A percentile compares a stretch with the other conserved stretches of the same genome.
Conservation (phyloP, 192 early-diverging fungal genomes). For the Backusella westeae region DNA sequence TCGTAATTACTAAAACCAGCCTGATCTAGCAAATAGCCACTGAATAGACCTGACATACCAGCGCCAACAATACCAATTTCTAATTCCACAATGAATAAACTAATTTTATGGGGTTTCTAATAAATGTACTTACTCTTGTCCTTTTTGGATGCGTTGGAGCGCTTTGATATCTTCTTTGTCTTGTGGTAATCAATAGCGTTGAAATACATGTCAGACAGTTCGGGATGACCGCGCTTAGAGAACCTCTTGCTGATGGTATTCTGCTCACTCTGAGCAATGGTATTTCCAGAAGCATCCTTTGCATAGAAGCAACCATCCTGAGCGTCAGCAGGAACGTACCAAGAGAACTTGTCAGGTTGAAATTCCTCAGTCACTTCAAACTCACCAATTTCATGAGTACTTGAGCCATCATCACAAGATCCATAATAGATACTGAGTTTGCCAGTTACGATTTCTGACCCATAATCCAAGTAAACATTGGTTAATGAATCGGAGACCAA, state of each 20-base stretch:
- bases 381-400: constrained; percentile 1
- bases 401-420: background rate
- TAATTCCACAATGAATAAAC: background rate
- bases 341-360: constrained; percentile 9
- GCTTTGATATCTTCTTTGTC: background rate
- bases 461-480: constrained; percentile 12
- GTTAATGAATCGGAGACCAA: background rate
- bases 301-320: constrained; percentile 2
- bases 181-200: constrained; percentile 22
- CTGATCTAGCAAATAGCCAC: constrained; percentile 22
- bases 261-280: constrained; percentile 11
- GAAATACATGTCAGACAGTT: constrained; percentile 17
- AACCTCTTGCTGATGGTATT: background rate
- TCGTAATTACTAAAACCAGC: constrained; percentile 27
- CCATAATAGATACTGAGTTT: background rate
- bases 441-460: background rate
- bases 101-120: background rate
- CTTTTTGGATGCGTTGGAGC: background rate
- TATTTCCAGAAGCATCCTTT: background rate
- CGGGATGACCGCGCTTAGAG: constrained; percentile 17
- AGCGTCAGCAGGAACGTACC: constrained; percentile 7
- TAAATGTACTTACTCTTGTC: constrained; percentile 20
- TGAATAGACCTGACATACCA: constrained; percentile 32
- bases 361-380: background rate
- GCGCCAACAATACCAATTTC: constrained; percentile 33